A percentile compares a stretch with the other conserved stretches of the same genome.
phyloP scores from a whole-genome alignment of 352 stramenopile species.

The Phytopythium mirpurense region DNA sequence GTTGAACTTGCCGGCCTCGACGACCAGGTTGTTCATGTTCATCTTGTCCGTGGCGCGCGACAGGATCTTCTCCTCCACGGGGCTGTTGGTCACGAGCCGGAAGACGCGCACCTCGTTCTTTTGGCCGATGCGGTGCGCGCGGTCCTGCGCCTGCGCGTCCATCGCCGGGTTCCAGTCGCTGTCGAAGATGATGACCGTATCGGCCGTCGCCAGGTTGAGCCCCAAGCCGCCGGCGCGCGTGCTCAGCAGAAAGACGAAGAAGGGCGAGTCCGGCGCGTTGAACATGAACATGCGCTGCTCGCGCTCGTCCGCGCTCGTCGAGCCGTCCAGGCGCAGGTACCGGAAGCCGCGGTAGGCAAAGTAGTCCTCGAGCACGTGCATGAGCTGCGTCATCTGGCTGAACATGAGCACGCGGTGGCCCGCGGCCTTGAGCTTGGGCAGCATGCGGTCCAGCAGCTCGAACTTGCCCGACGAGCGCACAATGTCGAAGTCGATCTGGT shows the following conservation, averaged over 20 bases:
- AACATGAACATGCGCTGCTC: conserved; percentile 98
- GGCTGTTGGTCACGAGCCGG: conserved; percentile 79
- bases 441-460: conserved; percentile 95
- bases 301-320: conserved; percentile 93
- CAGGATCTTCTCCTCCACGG: conserved; percentile 87
- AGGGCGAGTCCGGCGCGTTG: conserved; percentile 87
- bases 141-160: conserved; percentile 91
- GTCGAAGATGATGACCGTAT: conserved; percentile 99
- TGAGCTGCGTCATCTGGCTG: conserved; percentile 88
- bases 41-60: conserved; percentile 86
- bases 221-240: conserved; percentile 97
- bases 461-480: conserved; percentile 91
- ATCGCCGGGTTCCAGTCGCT: conserved; percentile 99
- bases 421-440: conserved; percentile 91
- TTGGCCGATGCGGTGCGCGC: conserved; percentile 89
- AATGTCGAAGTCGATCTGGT: conserved; percentile 85
- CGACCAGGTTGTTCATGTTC: conserved; percentile 90
- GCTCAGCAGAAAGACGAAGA: conserved; percentile 97
- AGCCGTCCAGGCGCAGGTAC: conserved; percentile 96
- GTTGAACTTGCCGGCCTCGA: conserved; percentile 88
- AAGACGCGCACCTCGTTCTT: conserved; percentile 90
- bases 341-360: conserved; percentile 89
- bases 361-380: conserved; percentile 90
- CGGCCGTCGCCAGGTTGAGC: conserved; percentile 96
- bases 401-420: conserved; percentile 91